Evolutionary conservation across 2,329 filamentous ascomycete genomes (phyloP).

Genomic region (Colletotrichum paranaense): DNA sequence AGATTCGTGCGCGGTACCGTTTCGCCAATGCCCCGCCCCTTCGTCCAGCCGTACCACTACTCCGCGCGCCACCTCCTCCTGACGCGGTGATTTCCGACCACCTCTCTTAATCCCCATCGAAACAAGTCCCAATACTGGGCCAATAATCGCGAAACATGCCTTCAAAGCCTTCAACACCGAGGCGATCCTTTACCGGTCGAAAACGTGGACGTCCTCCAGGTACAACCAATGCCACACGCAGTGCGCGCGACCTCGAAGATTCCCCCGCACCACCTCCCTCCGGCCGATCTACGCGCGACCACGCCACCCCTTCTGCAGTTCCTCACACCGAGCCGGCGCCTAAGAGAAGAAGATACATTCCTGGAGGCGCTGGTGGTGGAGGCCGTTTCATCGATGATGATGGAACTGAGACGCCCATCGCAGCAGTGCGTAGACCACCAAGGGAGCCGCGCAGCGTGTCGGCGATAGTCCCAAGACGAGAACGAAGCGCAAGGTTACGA

Average conservation of each 20-base stretch:
- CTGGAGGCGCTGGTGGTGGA: slow-evolving; percentile 87
- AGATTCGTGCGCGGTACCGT: slow-evolving; percentile 32
- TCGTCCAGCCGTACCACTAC: slow-evolving; percentile 34
- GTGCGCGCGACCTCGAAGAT: slow-evolving; percentile 49
- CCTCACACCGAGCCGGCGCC: slow-evolving; percentile 66
- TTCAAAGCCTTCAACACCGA: slow-evolving; percentile 50
- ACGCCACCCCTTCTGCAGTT: slow-evolving; percentile 19
- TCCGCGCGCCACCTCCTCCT: slow-evolving; percentile 39
- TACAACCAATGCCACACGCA: slow-evolving; percentile 54
- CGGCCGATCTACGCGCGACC: slow-evolving; percentile 48
- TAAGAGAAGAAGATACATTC: slow-evolving; percentile 83
- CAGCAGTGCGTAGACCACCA: slow-evolving; percentile 47
- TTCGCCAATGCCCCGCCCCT: slow-evolving; percentile 37
- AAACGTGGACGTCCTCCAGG: slow-evolving; percentile 60
- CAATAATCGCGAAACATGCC: slow-evolving; percentile 41
- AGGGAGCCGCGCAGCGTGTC: slow-evolving; percentile 47
- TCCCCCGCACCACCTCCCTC: slow-evolving; percentile 45
- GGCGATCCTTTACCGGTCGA: slow-evolving; percentile 54
- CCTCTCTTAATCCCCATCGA: slow-evolving; percentile 25
- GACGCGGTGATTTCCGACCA: slow-evolving; percentile 39
- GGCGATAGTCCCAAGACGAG: slow-evolving; percentile 63
- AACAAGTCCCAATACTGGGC: slow-evolving; percentile 10
- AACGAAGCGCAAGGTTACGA: slow-evolving; percentile 67
- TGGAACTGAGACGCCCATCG: slow-evolving; percentile 65
- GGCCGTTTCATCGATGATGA: slow-evolving; percentile 85